Conservation (phyloP, 768 basidiomycete species). For the Panus rudis region DNA sequence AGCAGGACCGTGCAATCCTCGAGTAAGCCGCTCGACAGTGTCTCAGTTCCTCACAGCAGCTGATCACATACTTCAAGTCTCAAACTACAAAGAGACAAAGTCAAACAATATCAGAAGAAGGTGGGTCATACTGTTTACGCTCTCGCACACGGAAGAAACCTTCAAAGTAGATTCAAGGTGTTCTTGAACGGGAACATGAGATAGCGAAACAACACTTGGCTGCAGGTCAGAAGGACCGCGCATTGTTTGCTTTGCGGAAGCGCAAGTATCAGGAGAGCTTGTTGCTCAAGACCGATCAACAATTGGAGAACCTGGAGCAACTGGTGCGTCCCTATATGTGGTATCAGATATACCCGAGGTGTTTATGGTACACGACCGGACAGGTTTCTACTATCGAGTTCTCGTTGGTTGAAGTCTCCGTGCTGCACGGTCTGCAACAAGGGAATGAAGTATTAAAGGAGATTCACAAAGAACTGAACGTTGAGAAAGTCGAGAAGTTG, state of each 20-base stretch:
- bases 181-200: constrained; percentile 82
- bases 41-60: constrained; percentile 6
- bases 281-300: constrained; percentile 80
- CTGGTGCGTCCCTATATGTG: constrained; percentile 52
- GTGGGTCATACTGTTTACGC: constrained; percentile 41
- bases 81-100: constrained; percentile 92
- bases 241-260: constrained; percentile 79
- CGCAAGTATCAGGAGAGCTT: constrained; percentile 92
- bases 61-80: constrained; percentile 46
- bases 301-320: constrained; percentile 84
- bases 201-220: constrained; percentile 82
- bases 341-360: neutral
- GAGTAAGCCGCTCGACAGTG: constrained; percentile 55
- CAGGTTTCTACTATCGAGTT: constrained; percentile 97
- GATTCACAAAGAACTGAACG: constrained; percentile 88
- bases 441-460: constrained; percentile 91
- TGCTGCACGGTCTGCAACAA: constrained; percentile 87
- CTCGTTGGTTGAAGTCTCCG: constrained; percentile 87
- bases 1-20: constrained; percentile 90
- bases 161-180: constrained; percentile 62
- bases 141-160: neutral
- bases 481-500: constrained; percentile 89
- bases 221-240: constrained; percentile 79
- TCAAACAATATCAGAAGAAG: constrained; percentile 93
- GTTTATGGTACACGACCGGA: neutral